Evolutionary conservation across 192 early-diverging fungal species (phyloP), one percentile per base, ranked within the genome.

Genomic region (Umbelopsis isabellina): DNA sequence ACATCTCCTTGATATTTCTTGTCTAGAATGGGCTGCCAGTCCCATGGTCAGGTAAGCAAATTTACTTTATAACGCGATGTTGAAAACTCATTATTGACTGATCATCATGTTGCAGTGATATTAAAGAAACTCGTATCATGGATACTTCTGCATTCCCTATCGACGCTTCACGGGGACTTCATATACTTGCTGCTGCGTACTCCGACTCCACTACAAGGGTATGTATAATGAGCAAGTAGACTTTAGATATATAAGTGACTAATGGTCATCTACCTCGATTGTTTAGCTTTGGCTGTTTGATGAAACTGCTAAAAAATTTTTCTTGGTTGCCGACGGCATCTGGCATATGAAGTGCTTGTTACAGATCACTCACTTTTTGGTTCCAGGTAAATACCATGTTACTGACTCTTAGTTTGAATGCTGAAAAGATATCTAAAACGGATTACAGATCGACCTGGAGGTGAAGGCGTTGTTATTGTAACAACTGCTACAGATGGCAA

Each of bases 51-150:
- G 80, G 80, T 78, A 74, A 33, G 46, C 55, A 25, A 16, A 13
- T 68, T 68, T 48, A 30, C 2, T 16, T 20, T 1, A 22, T 51
- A 48, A 48, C 11, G 48, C 6, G 66, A 25, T 18, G 30, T 18
- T 25, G 35, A 27, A n/a, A 37, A 3, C 47, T 51, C 12, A 51
- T 44, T 53, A 16, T 33, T 22, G 25, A n/a, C 9, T 37, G 46
- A 48, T 23, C 3, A 0, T 35, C 64, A n/a, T 22, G 3, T 13
- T 33, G 70, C 46, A 73, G 86, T 72, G 79, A 83, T n/a, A 80
- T 79, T 11, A 73, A 79, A 41, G 91, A 92, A 64, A 88, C 87
- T 7, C 77, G 94, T 4, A 90, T 95, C 64, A 95, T 95, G 94
- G 92, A 89, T 65, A 78, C 89, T 1, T 77, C 84, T 4, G 81